phyloP scores from a whole-genome alignment of 805 yeast genomes.

The Saccharomycopsis sp. region DNA sequence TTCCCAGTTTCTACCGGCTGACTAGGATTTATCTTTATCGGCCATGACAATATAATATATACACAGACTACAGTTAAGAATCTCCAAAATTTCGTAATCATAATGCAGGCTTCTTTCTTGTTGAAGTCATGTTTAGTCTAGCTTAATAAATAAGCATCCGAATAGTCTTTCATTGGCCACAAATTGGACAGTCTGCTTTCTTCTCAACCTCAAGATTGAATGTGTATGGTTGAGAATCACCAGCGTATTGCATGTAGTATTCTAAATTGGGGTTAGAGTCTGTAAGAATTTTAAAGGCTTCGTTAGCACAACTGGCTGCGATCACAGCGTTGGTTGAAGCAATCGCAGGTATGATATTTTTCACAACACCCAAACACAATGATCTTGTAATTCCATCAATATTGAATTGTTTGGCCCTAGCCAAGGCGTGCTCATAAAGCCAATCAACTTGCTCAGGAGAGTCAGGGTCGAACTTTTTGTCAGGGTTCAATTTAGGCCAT shows the following conservation, averaged over 20 bases:
- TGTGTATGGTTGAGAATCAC: slow-evolving; percentile 71
- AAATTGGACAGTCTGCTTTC: slow-evolving; percentile 64
- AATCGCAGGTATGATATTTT: slow-evolving; percentile 87
- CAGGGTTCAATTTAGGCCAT: slow-evolving; percentile 54
- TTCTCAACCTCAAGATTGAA: slow-evolving; percentile 62
- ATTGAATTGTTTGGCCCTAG: slow-evolving; percentile 56
- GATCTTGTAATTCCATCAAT: slow-evolving; percentile 71
- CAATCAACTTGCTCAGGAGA: slow-evolving; percentile 55
- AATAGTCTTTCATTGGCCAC: slow-evolving; percentile 38
- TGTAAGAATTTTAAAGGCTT: slow-evolving; percentile 72
- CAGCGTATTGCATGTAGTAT: slow-evolving; percentile 84
- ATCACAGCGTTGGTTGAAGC: slow-evolving; percentile 91
- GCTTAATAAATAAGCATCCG: neutral
- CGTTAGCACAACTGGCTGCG: slow-evolving; percentile 85
- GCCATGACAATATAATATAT: no score
- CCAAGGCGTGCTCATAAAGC: slow-evolving; percentile 48
- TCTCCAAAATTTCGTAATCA: no score
- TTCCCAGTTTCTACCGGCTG: no score
- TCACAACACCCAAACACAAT: slow-evolving; percentile 79
- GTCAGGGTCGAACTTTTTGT: slow-evolving; percentile 58
- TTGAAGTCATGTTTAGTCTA: no score
- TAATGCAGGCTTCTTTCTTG: no score
- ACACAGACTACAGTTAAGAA: no score
- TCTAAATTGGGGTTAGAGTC: slow-evolving; percentile 58
- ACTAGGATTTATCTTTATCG: no score